Conservation (phyloP, 1,139 yeast species). For the Sugiyamaella neomexicana region DNA sequence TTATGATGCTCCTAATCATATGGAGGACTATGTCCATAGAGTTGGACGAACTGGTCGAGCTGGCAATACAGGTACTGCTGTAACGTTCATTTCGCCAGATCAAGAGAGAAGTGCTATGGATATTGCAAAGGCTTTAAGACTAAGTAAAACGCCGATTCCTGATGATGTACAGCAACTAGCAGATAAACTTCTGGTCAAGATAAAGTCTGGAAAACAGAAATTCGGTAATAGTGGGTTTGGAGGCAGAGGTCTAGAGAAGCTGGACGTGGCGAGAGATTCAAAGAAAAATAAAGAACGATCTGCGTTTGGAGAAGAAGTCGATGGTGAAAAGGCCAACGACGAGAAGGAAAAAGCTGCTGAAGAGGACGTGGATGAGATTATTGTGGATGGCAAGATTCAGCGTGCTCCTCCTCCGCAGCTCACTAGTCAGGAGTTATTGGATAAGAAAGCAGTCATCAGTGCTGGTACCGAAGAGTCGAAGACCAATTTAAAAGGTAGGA, state of each 20-base stretch:
- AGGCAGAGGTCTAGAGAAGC: conserved; percentile 84
- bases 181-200: conserved; percentile 56
- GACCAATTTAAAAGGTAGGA: conserved; percentile 14
- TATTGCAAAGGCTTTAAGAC: conserved; percentile 65
- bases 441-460: conserved; percentile 21
- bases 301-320: conserved; percentile 33
- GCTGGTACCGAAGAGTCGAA: conserved; percentile 19
- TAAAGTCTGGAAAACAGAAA: conserved; percentile 69
- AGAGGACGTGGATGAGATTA: conserved; percentile 24
- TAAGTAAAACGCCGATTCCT: conserved; percentile 57
- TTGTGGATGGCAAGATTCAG: conserved; percentile 14
- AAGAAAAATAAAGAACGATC: conserved; percentile 54
- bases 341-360: conserved; percentile 18
- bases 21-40: conserved; percentile 95
- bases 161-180: conserved; percentile 55
- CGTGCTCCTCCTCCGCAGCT: background rate
- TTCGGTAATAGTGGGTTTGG: conserved; percentile 67
- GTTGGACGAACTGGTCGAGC: conserved; percentile 98
- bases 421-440: conserved; percentile 7
- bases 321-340: conserved; percentile 26
- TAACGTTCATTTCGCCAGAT: conserved; percentile 63
- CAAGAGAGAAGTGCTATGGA: conserved; percentile 65
- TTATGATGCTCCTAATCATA: conserved; percentile 85
- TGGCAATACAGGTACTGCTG: conserved; percentile 72
- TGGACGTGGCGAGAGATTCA: conserved; percentile 67